Base-by-base conservation (phyloP, 176 grass and related monocot species). In the Bromus sterilis region DNA sequence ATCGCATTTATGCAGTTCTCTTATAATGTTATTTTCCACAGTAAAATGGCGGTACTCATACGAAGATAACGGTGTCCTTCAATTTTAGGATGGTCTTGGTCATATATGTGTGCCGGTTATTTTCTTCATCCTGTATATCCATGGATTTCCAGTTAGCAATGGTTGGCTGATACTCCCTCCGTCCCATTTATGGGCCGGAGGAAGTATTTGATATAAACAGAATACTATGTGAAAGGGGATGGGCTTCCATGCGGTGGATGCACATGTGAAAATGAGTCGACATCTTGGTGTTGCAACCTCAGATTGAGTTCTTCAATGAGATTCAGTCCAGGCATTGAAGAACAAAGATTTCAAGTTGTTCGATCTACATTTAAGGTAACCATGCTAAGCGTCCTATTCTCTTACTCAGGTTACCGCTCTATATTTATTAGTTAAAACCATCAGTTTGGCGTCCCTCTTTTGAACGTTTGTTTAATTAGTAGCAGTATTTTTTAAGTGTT, bases 181-280 rank as follows among this genome's bases (percentile, higher is more conserved):
- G n/a, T n/a, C n/a, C n/a, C n/a, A n/a, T n/a, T n/a, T n/a, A n/a
- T n/a, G n/a, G n/a, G n/a, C n/a, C n/a, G n/a, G n/a, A n/a, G n/a
- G n/a, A n/a, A n/a, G n/a, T n/a, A n/a, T n/a, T n/a, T n/a, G n/a
- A n/a, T n/a, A n/a, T n/a, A n/a, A n/a, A n/a, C n/a, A n/a, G n/a
- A n/a, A n/a, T n/a, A 89, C 65, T 90, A 89, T 74, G 89, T 97
- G 57, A 94, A 97, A 90, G 94, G 94, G 94, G 94, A 92, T 59
- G 94, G 94, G 84, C 94, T 95, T 89, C 25, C 90, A 30, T 91
- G 89, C 30, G 84, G 95, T 72, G 95, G 91, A 85, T 89, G 92
- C 10, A 95, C 92, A 11, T 94, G 92, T 90, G 92, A 91, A 89
- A 74, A 34, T 41, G 88, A 84, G 68, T 84, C 11, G 84, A 94